Base-by-base conservation (phyloP, 2,329 filamentous ascomycete species). In the Endocalyx cinctus region DNA sequence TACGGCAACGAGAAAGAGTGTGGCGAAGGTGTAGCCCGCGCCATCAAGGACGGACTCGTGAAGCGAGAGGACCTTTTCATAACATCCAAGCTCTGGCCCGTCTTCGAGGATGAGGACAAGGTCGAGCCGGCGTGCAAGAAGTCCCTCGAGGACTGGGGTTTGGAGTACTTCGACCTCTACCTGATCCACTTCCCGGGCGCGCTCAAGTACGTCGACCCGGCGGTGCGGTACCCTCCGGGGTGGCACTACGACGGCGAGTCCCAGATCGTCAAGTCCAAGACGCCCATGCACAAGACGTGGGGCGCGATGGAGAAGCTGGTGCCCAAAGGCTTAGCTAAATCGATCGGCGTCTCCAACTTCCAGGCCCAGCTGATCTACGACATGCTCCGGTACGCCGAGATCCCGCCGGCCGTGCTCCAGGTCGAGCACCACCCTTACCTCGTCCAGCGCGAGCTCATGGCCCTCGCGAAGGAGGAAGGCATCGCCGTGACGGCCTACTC, bases 351-450 rank as follows among this genome's bases (percentile, higher is more conserved):
- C 46, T 82, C 76, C 67, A 94, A 94, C 73, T 90, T 88, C 76
- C 82, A 84, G 63, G 77, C 75, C 29, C 76, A 84, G 62, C 69
- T 87, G 44, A 64, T 94, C 54, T 82, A 89, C 61, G 86, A 92
- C 62, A 67, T 89, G 47, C 73, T 90, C 55, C 78, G 83, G 51
- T 87, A 88, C 63, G 84, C 84, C 42, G 77, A 74, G 51, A 76
- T 87, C 62, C 71, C 71, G 27, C 84, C 86, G 7, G 82, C 85
- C 25, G 81, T 83, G 25, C 79, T 92, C 40, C 87, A 94, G 71
- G 82, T 94, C 61, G 87, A 94, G 71, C 85, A 90, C 68, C 87
- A 94, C 72, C 87, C 87, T 17, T 92, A 89, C 73, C 77, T 90
- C 38, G 82, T 84, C 41, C 87, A 94, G 71, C 62, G 69, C 39